Evolutionary conservation across 2,329 filamentous ascomycete genomes (phyloP).

Genomic region (Zymoseptoria brevis): DNA sequence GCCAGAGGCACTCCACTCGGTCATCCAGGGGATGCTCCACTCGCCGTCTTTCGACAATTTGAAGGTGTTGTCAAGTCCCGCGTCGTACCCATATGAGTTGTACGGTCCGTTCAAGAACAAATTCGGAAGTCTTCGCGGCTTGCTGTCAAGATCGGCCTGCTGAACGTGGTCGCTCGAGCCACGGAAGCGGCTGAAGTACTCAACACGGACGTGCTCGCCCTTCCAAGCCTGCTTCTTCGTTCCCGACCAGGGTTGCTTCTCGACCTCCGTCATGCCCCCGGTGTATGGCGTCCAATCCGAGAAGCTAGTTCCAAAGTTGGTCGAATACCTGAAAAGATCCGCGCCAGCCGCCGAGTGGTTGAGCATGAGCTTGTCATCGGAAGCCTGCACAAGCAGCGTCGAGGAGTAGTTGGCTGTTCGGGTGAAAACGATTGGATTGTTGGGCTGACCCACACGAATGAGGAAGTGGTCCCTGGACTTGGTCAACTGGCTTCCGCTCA

Average conservation of each 20-base stretch:
- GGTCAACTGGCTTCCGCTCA: conserved; percentile 35
- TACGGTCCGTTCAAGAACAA: conserved; percentile 54
- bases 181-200: conserved; percentile 52
- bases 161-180: conserved; percentile 53
- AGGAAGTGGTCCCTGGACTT: conserved; percentile 50
- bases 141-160: conserved; percentile 45
- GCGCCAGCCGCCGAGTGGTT: conserved; percentile 52
- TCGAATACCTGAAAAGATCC: conserved; percentile 52
- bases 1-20: conserved; percentile 47
- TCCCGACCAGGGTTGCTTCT: conserved; percentile 47
- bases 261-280: conserved; percentile 41
- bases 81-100: conserved; percentile 56
- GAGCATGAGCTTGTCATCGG: conserved; percentile 5
- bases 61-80: conserved; percentile 47
- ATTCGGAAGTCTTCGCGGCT: conserved; percentile 48
- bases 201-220: conserved; percentile 52
- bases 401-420: conserved; percentile 49
- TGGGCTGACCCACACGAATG: conserved; percentile 47
- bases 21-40: conserved; percentile 52
- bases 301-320: conserved; percentile 51
- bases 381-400: conserved; percentile 14
- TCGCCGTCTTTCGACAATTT: conserved; percentile 36
- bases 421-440: conserved; percentile 53
- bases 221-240: conserved; percentile 46
- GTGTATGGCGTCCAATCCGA: conserved; percentile 49